Evolutionary conservation across 805 yeast genomes (phyloP).

Genomic region (Metschnikowia orientalis): DNA sequence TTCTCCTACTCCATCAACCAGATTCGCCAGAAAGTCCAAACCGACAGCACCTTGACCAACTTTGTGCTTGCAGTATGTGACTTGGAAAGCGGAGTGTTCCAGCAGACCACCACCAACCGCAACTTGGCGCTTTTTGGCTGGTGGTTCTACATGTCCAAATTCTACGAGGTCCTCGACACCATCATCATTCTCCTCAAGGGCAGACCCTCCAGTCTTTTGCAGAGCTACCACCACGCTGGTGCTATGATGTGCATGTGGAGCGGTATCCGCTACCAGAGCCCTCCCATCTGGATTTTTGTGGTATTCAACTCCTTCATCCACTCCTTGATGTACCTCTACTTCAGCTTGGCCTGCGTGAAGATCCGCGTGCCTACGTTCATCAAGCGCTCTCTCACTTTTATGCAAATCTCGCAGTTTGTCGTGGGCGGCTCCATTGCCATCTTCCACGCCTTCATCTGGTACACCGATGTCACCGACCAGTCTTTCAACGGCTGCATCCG

Average conservation of each 20-base stretch:
- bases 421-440: constrained; percentile 67
- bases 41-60: constrained; percentile 31
- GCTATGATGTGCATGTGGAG: constrained; percentile 83
- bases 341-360: constrained; percentile 54
- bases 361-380: constrained; percentile 52
- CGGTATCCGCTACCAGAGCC: constrained; percentile 63
- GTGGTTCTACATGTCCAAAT: constrained; percentile 66
- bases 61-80: constrained; percentile 64
- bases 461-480: constrained; percentile 45
- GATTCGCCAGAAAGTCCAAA: constrained; percentile 11
- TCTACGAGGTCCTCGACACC: constrained; percentile 69
- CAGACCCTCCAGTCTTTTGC: constrained; percentile 59
- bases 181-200: constrained; percentile 64
- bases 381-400: constrained; percentile 57
- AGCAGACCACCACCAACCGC: constrained; percentile 17
- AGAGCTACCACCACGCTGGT: constrained; percentile 74
- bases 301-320: constrained; percentile 78
- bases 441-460: constrained; percentile 57
- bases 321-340: constrained; percentile 69
- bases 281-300: constrained; percentile 78
- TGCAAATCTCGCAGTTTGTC: constrained; percentile 67
- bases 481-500: constrained; percentile 44
- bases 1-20: constrained; percentile 38
- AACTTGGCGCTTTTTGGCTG: constrained; percentile 56
- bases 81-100: constrained; percentile 55